Evolutionary conservation across 352 stramenopile species (phyloP).

Genomic region (Globisporangium cystogenes): DNA sequence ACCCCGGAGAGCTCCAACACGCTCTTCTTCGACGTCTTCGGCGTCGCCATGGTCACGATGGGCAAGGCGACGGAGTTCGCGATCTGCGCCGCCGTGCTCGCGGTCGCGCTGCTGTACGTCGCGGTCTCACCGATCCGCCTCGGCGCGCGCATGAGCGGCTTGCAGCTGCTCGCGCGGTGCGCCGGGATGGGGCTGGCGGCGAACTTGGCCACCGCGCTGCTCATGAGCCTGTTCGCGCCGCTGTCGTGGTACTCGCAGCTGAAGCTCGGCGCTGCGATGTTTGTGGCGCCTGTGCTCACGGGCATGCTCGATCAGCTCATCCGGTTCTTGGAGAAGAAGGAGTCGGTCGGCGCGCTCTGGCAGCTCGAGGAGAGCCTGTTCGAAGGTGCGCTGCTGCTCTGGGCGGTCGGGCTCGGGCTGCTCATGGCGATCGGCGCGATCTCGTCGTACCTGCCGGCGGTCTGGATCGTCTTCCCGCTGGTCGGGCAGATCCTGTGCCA

Average conservation of each 20-base stretch:
- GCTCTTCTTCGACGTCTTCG: slow-evolving; percentile 71
- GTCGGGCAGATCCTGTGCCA: slow-evolving; percentile 39
- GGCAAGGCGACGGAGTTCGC: slow-evolving; percentile 33
- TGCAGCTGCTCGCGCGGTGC: slow-evolving; percentile 36
- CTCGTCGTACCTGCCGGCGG: slow-evolving; percentile 52
- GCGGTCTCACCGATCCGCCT: slow-evolving; percentile 33
- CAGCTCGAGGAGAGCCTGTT: slow-evolving; percentile 58
- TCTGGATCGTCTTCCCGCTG: slow-evolving; percentile 64
- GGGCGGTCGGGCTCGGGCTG: slow-evolving; percentile 26
- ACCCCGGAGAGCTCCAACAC: slow-evolving; percentile 56
- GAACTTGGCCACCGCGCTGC: slow-evolving; percentile 29
- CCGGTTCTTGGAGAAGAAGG: slow-evolving; percentile 25
- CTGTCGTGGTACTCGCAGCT: slow-evolving; percentile 66
- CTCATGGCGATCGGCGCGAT: slow-evolving; percentile 38
- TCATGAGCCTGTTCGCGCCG: slow-evolving; percentile 61
- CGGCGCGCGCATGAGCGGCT: slow-evolving; percentile 24
- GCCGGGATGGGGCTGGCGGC: slow-evolving; percentile 24
- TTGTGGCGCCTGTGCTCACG: slow-evolving; percentile 36
- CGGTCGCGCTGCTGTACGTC: slow-evolving; percentile 36
- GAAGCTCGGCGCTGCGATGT: slow-evolving; percentile 37
- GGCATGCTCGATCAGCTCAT: slow-evolving; percentile 50
- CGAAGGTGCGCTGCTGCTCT: slow-evolving; percentile 45
- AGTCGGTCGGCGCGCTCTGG: slow-evolving; percentile 26
- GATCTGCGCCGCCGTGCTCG: slow-evolving; percentile 34
- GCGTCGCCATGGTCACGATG: slow-evolving; percentile 56